These are phyloP conservation scores for Naganishia onofrii DNA, from an alignment of 768 basidiomycete species.

Conservation along the genomic window DNA sequence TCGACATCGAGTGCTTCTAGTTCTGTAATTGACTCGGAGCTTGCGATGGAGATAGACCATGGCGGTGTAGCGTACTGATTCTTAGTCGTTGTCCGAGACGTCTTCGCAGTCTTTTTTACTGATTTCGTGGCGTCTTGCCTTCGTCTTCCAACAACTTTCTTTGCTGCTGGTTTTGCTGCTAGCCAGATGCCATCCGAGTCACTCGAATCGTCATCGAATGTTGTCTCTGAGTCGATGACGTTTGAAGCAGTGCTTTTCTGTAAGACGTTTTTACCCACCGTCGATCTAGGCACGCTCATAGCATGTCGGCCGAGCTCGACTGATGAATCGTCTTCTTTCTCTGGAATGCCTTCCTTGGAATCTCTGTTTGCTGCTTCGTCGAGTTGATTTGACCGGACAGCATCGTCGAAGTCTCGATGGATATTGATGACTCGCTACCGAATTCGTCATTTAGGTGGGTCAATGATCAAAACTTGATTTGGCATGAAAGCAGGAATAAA, in stretches of 20 bases:
- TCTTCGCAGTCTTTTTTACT: neutral
- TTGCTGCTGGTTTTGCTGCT: neutral
- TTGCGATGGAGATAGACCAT: neutral
- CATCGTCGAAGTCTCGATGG: slow-evolving; percentile 35
- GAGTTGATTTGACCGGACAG: slow-evolving; percentile 5
- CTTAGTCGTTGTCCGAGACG: neutral
- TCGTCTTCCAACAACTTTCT: neutral
- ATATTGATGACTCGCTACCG: slow-evolving; percentile 44
- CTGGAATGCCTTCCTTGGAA: neutral
- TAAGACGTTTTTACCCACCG: neutral
- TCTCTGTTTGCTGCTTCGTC: neutral
- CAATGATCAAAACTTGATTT: neutral
- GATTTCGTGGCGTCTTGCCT: neutral
- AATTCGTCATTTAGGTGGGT: neutral
- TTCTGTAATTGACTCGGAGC: neutral
- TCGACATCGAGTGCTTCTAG: neutral
- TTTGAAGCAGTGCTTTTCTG: neutral
- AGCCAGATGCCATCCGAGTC: slow-evolving; percentile 1
- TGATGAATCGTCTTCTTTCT: neutral
- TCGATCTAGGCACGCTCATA: neutral
- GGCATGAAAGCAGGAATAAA: neutral
- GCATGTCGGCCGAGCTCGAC: neutral
- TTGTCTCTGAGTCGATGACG: neutral
- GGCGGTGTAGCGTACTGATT: neutral
- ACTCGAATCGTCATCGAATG: neutral